These are phyloP conservation scores for Sorghum bicolor DNA, from an alignment of 176 grass and related monocot genomes.

Conservation along the genomic window DNA sequence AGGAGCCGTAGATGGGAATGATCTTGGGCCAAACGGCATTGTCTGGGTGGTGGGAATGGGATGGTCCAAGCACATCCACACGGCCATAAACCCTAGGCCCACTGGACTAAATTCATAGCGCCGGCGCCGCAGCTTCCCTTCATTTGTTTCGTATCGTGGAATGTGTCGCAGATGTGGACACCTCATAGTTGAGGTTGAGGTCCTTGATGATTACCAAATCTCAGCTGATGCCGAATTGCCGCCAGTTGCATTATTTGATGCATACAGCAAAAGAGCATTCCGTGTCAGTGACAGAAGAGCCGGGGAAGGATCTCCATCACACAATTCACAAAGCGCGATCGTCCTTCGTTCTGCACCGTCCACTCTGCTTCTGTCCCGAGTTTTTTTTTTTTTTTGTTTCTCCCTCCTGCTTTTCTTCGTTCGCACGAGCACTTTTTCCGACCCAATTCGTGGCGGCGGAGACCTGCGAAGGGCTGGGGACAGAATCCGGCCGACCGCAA, in stretches of 20 bases:
- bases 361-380: background rate
- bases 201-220: background rate
- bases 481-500: background rate
- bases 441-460: background rate
- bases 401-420: background rate
- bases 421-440: background rate
- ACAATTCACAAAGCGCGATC: background rate
- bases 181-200: background rate
- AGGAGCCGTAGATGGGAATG: background rate
- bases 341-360: background rate
- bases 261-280: background rate
- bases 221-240: background rate
- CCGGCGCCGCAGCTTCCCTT: background rate
- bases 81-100: background rate
- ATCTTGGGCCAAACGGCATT: background rate
- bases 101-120: background rate
- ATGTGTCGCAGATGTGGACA: background rate
- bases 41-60: background rate
- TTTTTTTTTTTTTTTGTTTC: too few species aligned
- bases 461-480: background rate
- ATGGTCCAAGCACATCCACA: background rate
- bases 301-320: conserved; percentile 4
- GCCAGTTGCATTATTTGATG: background rate
- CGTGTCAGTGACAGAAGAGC: background rate
- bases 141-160: background rate